A percentile compares a stretch with the other conserved stretches of the same genome.
These are phyloP conservation scores for Amanita phalloides DNA, from an alignment of 768 basidiomycete species.

Conservation along the genomic window DNA sequence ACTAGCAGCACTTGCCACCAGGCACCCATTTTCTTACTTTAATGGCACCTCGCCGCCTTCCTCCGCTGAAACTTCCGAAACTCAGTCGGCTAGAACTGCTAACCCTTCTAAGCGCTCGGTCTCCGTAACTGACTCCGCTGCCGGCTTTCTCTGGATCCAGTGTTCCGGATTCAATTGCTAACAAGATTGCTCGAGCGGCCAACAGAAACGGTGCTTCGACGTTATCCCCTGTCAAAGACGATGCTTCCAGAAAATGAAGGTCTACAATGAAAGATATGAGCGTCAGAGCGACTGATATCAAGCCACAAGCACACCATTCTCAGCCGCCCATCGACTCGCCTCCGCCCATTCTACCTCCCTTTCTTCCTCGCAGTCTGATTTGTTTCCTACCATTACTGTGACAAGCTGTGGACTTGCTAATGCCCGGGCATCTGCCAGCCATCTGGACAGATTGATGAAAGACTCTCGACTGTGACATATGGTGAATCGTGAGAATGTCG, in stretches of 20 bases:
- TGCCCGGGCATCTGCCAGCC: constrained; percentile 91
- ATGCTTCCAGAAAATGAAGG: constrained; percentile 88
- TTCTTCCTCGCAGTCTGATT: constrained; percentile 90
- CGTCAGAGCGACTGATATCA: constrained; percentile 1
- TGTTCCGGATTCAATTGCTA: constrained; percentile 82
- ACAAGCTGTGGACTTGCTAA: constrained; percentile 89
- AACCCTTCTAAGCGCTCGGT: constrained; percentile 83
- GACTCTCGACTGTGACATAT: constrained; percentile 60
- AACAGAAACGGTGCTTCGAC: constrained; percentile 88
- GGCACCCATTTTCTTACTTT: constrained; percentile 59
- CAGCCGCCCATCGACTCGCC: constrained; percentile 91
- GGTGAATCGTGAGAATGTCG: constrained; percentile 1
- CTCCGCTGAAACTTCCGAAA: constrained; percentile 72
- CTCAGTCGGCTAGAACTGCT: constrained; percentile 85
- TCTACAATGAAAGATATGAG: constrained; percentile 33
- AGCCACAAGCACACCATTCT: constrained; percentile 55
- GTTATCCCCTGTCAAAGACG: constrained; percentile 87
- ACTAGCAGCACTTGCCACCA: constrained; percentile 57
- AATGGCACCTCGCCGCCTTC: constrained; percentile 48
- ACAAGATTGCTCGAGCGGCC: constrained; percentile 77
- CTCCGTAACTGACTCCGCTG: constrained; percentile 94
- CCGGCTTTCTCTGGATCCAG: constrained; percentile 93
- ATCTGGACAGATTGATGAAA: constrained; percentile 73
- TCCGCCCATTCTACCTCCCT: constrained; percentile 94
- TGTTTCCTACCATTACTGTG: constrained; percentile 88